Conservation (phyloP, 768 basidiomycete genomes). For the Leucogyrophana mollusca region DNA sequence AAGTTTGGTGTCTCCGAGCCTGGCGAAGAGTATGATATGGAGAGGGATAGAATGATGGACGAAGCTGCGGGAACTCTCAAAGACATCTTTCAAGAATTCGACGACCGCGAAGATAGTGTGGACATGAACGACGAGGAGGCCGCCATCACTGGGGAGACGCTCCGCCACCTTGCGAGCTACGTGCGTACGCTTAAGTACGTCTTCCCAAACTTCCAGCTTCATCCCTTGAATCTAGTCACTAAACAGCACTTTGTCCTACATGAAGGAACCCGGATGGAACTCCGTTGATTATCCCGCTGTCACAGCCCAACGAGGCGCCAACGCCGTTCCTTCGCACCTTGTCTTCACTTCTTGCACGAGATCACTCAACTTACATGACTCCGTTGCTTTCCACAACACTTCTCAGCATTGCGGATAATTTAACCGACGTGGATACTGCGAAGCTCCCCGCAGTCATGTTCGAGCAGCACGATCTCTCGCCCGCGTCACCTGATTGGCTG, state of each 20-base stretch:
- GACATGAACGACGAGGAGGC: conserved; percentile 69
- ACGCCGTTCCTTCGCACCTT: conserved; percentile 62
- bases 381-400: conserved; percentile 65
- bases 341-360: conserved; percentile 61
- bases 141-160: conserved; percentile 57
- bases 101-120: conserved; percentile 57
- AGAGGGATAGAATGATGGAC: conserved; percentile 58
- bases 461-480: conserved; percentile 66
- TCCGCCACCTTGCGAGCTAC: conserved; percentile 59
- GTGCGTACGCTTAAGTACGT: conserved; percentile 57
- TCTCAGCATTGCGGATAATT: conserved; percentile 63
- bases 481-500: conserved; percentile 72
- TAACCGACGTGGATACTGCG: conserved; percentile 67
- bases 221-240: background rate
- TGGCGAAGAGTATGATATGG: conserved; percentile 26
- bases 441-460: conserved; percentile 61
- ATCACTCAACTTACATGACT: conserved; percentile 54
- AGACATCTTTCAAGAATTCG: conserved; percentile 73
- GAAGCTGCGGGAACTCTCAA: conserved; percentile 70
- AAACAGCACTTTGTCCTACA: conserved; percentile 10
- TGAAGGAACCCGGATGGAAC: conserved; percentile 44
- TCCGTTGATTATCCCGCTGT: conserved; percentile 50
- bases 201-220: background rate
- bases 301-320: conserved; percentile 52
- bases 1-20: conserved; percentile 26